These are phyloP conservation scores for Dictyostelium citrinum DNA, from an alignment of 78 protist species.

Conservation along the genomic window DNA sequence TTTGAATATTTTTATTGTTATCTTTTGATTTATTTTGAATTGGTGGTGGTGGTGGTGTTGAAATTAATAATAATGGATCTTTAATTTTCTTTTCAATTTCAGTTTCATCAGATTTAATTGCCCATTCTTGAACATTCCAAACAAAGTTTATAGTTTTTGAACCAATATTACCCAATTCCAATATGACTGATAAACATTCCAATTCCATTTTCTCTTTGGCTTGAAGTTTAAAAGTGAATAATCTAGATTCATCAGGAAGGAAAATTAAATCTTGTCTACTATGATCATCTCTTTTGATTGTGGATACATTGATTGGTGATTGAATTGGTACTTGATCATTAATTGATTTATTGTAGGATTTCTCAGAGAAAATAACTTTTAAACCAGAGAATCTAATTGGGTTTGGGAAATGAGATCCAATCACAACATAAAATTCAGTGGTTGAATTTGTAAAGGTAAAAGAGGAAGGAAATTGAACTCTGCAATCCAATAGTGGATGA, in stretches of 20 bases:
- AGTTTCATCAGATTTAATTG: constrained; percentile 59
- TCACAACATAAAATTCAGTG: constrained; percentile 72
- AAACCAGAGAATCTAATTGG: constrained; percentile 40
- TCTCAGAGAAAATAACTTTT: constrained; percentile 12
- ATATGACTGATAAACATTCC: constrained; percentile 51
- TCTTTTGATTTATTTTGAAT: not conserved
- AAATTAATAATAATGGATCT: not conserved
- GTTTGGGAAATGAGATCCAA: constrained; percentile 68
- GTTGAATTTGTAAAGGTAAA: constrained; percentile 36
- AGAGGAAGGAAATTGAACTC: constrained; percentile 62
- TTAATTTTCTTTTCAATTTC: not conserved
- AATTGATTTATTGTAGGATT: constrained; percentile 22
- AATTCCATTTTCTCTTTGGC: constrained; percentile 59
- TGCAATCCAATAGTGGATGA: constrained; percentile 65
- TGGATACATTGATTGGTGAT: not conserved
- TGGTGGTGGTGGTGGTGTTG: not conserved
- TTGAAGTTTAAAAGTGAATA: constrained; percentile 35
- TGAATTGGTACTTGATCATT: not conserved
- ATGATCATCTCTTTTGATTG: not conserved
- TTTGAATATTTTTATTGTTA: not conserved
- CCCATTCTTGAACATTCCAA: constrained; percentile 79
- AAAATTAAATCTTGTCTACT: constrained; percentile 39
- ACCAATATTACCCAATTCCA: constrained; percentile 23
- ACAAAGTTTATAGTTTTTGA: constrained; percentile 19
- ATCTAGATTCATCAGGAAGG: constrained; percentile 60